Evolutionary conservation across 2,329 filamentous ascomycete species (phyloP), one percentile per base, ranked within the genome.

Genomic region (Alternaria sp.): DNA sequence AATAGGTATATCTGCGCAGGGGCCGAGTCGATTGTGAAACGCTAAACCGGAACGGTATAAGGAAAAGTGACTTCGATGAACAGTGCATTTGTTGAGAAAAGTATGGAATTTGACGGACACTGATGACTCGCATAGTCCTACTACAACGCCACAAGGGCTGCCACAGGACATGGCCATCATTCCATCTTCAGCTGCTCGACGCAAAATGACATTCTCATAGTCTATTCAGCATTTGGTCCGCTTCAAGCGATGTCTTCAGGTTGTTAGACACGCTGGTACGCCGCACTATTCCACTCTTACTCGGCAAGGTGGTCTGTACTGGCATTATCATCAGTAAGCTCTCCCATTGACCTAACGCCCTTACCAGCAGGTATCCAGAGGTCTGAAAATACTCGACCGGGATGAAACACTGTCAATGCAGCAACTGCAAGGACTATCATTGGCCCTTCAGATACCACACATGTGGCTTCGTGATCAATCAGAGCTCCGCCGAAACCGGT

Each of bases 361-460:
- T 70, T 64, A 23, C 71, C 71, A 55, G 72, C 73, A 46, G 12
- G 52, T 8, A 11, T 23, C 36, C 52, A 55, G 17, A 55, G 40
- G 40, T 45, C 36, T 17, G 64, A 69, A 58, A 76, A 76, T 9
- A 74, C 66, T 32, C 69, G 69, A 6, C 69, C 74, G 0, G 85
- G 85, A 67, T 86, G 84, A 26, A 83, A 79, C 0, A 73, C 65
- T 3, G 83, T 85, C 72, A 86, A 68, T 8, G 74, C 72, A 7
- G 81, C 61, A n/a, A 79, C 77, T 0, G 85, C 83, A 32, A 84
- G 69, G 3, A 77, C 77, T 55, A 87, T 83, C 81, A 86, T 82
- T 2, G 82, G 81, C 3, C 84, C 84, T 64, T 86, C 85, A 5
- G 86, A 75, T n/a, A 83, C 76, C 80, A 86, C 82, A 68, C 86